Base-by-base conservation (phyloP, 768 basidiomycete genomes). In the Collybiopsis luxurians region DNA sequence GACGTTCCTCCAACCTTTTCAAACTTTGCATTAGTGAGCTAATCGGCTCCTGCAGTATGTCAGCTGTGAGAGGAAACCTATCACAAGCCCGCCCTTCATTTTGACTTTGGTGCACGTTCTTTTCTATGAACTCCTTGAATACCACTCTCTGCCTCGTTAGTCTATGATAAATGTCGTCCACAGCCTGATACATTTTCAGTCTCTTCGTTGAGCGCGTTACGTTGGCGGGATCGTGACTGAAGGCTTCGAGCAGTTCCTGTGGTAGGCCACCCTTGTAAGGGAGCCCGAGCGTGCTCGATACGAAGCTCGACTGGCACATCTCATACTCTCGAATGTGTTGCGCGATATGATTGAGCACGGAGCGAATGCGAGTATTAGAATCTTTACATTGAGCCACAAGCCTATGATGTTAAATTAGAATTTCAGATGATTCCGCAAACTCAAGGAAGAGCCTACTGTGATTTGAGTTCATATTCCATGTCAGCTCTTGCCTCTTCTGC, bases 141-240 rank as follows among this genome's bases (percentile, higher is more conserved):
- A 78, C 72, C 49, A 80, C 74, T 34, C 84, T 83, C 65, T 92
- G 90, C 30, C 80, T 80, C 23, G 72, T 56, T 19, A 91, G 72
- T 40, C 88, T 84, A 26, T 75, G 64, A 63, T 89, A 77, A 53
- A 90, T 87, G 57, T 92, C 87, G 57, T 92, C 90, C 15, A 90
- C 87, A 1, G 86, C 87, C 59, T 79, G 75, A 85, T 86, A 92
- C 10, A 89, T 82, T 50, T 72, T 74, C 27, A 79, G 75, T 42
- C 80, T 75, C 46, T 85, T 80, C 0, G 89, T 89, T 5, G 79
- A 71, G 17, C 86, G 79, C 2, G 83, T 87, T 19, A 90, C 84
- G n/a, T 85, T 83, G 2, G 87, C 82, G 47, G 90, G 90, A 66
- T 92, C 90, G 58, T 89, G 88, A 36, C 79, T 81, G 63, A 90